Percentiles rank a stretch among this genome's conserved stretches.
Evolutionary conservation across 164 flowering plant genomes (phyloP).

Genomic region (Warburgia ugandensis): DNA sequence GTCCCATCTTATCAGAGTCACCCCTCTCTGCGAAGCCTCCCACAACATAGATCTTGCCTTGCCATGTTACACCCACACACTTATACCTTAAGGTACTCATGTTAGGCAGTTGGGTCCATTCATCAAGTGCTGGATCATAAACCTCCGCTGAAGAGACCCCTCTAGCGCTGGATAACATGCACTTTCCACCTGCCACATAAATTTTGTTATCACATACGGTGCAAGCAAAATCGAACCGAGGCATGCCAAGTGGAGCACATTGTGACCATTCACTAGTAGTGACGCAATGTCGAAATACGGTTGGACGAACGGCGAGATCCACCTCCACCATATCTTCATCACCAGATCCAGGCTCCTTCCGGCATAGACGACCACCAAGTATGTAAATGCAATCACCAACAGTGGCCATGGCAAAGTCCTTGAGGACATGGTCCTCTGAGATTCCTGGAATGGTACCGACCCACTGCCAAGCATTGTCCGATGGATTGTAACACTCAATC

Average conservation of each 20-base stretch:
- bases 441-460: conserved; percentile 32
- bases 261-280: conserved; percentile 23
- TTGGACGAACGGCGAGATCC: conserved; percentile 17
- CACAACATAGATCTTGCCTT: conserved; percentile 44
- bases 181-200: conserved; percentile 56
- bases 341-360: conserved; percentile 5
- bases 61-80: conserved; percentile 57
- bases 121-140: conserved; percentile 31
- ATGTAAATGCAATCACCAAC: conserved; percentile 30
- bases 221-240: conserved; percentile 50
- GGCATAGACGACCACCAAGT: conserved; percentile 41
- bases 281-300: conserved; percentile 27
- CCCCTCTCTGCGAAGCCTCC: conserved; percentile 44
- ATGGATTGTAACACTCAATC: conserved; percentile 40
- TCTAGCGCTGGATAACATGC: conserved; percentile 19
- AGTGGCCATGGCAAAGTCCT: conserved; percentile 48
- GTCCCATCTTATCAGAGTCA: conserved; percentile 16
- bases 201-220: conserved; percentile 34
- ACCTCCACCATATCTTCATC: conserved; percentile 12
- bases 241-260: conserved; percentile 31
- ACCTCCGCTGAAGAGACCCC: conserved; percentile 42
- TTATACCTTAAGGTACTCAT: conserved; percentile 48
- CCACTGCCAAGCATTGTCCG: conserved; percentile 32
- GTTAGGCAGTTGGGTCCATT: conserved; percentile 34
- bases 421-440: conserved; percentile 29